Evolutionary conservation across 371 early-diverging fungal genomes (phyloP).

Genomic region (Choanephora cucurbitarum): DNA sequence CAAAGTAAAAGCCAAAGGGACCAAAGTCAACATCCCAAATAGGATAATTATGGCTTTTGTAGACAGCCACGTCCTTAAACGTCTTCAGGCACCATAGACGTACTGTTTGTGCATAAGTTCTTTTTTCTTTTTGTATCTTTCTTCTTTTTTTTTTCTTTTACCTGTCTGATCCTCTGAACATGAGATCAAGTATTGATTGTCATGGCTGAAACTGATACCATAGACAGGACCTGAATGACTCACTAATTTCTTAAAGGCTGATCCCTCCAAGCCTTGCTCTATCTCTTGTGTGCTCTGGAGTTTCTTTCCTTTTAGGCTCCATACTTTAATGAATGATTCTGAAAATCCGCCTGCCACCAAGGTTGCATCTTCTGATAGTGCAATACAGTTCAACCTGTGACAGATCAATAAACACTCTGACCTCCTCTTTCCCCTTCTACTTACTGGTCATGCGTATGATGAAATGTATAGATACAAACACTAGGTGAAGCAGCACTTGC

Average conservation of each 20-base stretch:
- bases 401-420: too few species aligned
- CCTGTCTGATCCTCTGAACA: constrained; percentile 97
- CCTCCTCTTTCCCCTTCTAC: too few species aligned
- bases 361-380: constrained; percentile 76
- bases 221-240: constrained; percentile 98
- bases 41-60: constrained; percentile 98
- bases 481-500: constrained; percentile 85
- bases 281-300: constrained; percentile 45
- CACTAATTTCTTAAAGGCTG: constrained; percentile 70
- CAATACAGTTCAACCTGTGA: constrained; percentile 70
- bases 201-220: constrained; percentile 88
- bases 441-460: constrained; percentile 90
- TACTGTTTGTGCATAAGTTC: too few species aligned
- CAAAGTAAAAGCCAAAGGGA: constrained; percentile 95
- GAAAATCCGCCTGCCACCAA: constrained; percentile 86
- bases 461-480: constrained; percentile 97
- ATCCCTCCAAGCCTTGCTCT: constrained; percentile 33
- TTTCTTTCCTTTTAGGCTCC: constrained; percentile 78
- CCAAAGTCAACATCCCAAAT: constrained; percentile 96
- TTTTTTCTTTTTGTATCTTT: too few species aligned
- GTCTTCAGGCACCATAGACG: constrained; percentile 97
- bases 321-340: constrained; percentile 88
- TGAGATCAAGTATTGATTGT: constrained; percentile 88
- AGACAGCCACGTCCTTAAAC: constrained; percentile 86
- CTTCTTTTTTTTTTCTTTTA: too few species aligned